Conservation (phyloP, 306 rosid species). For the Fagus crenata region DNA sequence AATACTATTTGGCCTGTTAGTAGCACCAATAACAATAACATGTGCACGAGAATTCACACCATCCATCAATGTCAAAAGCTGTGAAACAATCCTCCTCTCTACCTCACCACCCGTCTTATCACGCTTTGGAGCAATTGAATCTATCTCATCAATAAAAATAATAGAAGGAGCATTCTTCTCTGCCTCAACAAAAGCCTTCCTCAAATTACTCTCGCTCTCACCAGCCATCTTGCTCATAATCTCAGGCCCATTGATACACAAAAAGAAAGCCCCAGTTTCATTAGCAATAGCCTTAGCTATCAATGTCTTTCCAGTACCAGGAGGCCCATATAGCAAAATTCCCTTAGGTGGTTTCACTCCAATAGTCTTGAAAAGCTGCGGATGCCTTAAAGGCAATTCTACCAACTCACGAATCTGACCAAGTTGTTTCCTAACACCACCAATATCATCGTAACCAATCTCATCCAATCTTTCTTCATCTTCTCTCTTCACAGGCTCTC, state of each 20-base stretch:
- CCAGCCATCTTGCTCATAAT: conserved; percentile 28
- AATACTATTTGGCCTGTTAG: conserved; percentile 22
- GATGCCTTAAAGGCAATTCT: conserved; percentile 29
- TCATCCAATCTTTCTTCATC: conserved; percentile 27
- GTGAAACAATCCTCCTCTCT: conserved; percentile 27
- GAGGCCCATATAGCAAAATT: conserved; percentile 43
- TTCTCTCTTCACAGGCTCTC: conserved; percentile 26
- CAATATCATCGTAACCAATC: conserved; percentile 31
- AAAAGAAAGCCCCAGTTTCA: conserved; percentile 28
- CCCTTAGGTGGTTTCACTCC: conserved; percentile 40
- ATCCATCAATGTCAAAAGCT: conserved; percentile 29
- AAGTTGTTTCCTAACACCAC: conserved; percentile 25
- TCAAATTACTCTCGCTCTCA: conserved; percentile 29
- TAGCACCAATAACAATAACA: conserved; percentile 28
- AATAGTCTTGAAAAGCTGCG: conserved; percentile 22
- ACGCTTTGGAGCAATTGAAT: conserved; percentile 29
- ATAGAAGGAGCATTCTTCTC: conserved; percentile 1
- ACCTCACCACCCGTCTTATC: conserved; percentile 23
- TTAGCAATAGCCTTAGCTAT: conserved; percentile 43
- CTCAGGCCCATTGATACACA: conserved; percentile 21
- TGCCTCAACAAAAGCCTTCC: conserved; percentile 26
- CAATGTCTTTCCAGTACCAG: conserved; percentile 44
- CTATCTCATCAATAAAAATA: not conserved
- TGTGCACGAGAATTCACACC: conserved; percentile 30
- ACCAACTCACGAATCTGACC: conserved; percentile 30